phyloP scores from a whole-genome alignment of 192 early-diverging fungal species.

The Coemansia umbellata region DNA sequence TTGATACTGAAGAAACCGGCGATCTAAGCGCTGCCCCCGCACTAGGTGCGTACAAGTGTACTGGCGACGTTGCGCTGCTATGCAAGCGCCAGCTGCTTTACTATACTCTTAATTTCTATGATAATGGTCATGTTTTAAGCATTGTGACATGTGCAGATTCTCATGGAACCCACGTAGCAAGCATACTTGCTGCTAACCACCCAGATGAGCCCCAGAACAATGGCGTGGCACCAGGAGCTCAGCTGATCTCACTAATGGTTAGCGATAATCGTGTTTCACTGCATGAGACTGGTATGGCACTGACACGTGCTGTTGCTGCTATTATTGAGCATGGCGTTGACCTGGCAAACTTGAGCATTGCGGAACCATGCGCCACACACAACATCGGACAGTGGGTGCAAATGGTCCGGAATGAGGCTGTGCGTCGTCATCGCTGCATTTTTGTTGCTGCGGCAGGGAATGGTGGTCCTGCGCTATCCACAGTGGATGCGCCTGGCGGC shows the following conservation, averaged over 20 bases:
- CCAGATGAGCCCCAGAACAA: conserved; percentile 80
- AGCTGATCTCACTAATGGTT: conserved; percentile 91
- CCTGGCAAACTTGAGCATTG: conserved; percentile 85
- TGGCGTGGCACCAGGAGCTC: conserved; percentile 93
- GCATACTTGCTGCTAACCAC: conserved; percentile 85
- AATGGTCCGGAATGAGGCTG: conserved; percentile 73
- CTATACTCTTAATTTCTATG: conserved; percentile 93
- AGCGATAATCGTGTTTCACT: conserved; percentile 73
- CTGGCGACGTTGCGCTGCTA: conserved; percentile 69
- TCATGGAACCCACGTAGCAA: conserved; percentile 94
- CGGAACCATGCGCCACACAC: conserved; percentile 70
- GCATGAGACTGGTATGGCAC: conserved; percentile 79
- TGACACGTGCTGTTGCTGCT: conserved; percentile 78
- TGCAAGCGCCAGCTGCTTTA: conserved; percentile 75
- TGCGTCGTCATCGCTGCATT: conserved; percentile 75
- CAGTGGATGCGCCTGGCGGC: conserved; percentile 81
- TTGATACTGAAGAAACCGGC: conserved; percentile 74
- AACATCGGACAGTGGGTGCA: conserved; percentile 79
- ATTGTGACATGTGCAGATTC: conserved; percentile 80
- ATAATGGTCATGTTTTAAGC: conserved; percentile 68
- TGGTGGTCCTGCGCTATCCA: conserved; percentile 83
- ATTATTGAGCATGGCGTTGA: conserved; percentile 64
- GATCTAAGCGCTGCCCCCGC: conserved; percentile 62
- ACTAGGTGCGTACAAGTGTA: conserved; percentile 72
- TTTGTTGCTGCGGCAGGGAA: conserved; percentile 92